phyloP scores from a whole-genome alignment of 805 yeast species.

The Komagataella populi region DNA sequence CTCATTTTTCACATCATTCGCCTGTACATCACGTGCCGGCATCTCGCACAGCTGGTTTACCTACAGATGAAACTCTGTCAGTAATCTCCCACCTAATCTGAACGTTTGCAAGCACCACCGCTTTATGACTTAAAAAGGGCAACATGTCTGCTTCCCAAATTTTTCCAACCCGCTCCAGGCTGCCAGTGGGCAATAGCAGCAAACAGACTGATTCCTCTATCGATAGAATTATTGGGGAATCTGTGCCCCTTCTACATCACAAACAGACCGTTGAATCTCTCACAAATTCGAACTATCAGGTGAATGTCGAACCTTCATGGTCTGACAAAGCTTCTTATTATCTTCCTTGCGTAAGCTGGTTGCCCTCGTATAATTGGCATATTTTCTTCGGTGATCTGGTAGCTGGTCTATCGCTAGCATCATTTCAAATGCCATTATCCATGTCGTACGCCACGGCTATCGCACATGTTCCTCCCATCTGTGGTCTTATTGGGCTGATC shows the following conservation, averaged over 20 bases:
- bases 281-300: neutral
- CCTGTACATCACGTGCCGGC: neutral
- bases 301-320: neutral
- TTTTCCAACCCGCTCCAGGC: neutral
- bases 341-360: constrained; percentile 57
- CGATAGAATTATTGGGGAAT: neutral
- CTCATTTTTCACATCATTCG: too few relatives aligned
- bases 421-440: constrained; percentile 83
- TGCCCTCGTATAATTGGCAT: constrained; percentile 29
- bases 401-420: constrained; percentile 81
- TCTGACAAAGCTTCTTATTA: constrained; percentile 36
- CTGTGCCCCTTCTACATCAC: neutral
- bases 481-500: constrained; percentile 67
- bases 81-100: neutral
- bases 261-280: neutral
- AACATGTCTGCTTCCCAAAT: neutral
- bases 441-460: constrained; percentile 71
- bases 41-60: neutral
- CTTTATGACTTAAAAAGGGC: neutral
- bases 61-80: neutral
- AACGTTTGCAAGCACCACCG: neutral
- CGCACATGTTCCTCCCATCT: constrained; percentile 71
- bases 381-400: constrained; percentile 46
- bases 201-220: neutral
- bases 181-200: neutral